Evolutionary conservation across 2,329 filamentous ascomycete species (phyloP).

Genomic region (Xylariaceae sp.): DNA sequence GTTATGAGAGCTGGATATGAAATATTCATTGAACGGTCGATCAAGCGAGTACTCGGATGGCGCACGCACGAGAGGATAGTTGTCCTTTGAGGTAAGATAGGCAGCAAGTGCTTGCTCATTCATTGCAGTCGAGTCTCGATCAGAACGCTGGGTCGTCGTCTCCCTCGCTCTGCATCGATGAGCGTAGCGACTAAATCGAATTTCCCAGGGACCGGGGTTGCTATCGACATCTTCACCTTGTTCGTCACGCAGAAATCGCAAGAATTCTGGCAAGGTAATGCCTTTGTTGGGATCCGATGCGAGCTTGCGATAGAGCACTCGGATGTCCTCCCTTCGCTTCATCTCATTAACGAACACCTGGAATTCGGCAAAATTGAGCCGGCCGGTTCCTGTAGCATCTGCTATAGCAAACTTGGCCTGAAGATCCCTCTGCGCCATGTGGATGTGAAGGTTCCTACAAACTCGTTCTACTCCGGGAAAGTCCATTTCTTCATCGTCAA

Average conservation of each 20-base stretch:
- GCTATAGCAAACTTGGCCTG: constrained; percentile 74
- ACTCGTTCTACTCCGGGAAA: constrained; percentile 78
- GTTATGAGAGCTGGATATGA: constrained; percentile 98
- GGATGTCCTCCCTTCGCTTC: constrained; percentile 82
- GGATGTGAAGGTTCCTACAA: constrained; percentile 89
- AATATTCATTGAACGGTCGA: constrained; percentile 92
- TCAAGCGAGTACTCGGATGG: constrained; percentile 69
- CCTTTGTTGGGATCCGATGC: constrained; percentile 62
- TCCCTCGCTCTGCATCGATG: constrained; percentile 58
- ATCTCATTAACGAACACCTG: constrained; percentile 79
- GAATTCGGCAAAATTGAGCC: constrained; percentile 79
- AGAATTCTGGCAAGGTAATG: constrained; percentile 73
- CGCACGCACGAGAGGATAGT: constrained; percentile 65
- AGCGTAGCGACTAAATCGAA: constrained; percentile 70
- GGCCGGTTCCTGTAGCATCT: constrained; percentile 64
- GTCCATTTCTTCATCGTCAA: constrained; percentile 72
- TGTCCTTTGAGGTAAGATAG: constrained; percentile 75
- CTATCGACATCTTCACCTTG: constrained; percentile 77
- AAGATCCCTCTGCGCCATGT: constrained; percentile 76
- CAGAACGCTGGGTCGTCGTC: constrained; percentile 45
- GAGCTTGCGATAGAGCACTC: constrained; percentile 68
- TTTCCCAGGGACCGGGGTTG: constrained; percentile 69
- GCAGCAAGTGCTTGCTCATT: constrained; percentile 76
- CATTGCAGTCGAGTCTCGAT: constrained; percentile 63
- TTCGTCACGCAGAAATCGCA: constrained; percentile 70